phyloP scores from a whole-genome alignment of 495 filamentous ascomycete species.

The Aspergillus bertholletiae region DNA sequence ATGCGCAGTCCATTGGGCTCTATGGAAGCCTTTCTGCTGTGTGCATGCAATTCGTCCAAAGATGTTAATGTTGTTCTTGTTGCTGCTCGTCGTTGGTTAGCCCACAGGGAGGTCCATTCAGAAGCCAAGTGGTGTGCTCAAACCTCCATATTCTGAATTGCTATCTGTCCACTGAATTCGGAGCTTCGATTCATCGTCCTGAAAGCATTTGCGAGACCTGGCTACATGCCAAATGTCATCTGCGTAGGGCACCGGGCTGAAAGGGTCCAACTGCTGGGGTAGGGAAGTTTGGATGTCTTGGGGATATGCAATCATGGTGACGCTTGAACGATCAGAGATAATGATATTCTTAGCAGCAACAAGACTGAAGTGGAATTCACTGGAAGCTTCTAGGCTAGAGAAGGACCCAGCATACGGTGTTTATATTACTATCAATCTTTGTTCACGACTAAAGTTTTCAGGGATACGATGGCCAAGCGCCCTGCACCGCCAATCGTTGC shows the following conservation, averaged over 20 bases:
- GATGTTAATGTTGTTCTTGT: neutral
- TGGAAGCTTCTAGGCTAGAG: neutral
- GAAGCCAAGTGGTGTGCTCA: no score
- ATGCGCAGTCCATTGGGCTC: constrained; percentile 14
- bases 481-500: neutral
- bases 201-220: constrained; percentile 8
- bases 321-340: neutral
- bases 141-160: neutral
- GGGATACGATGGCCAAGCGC: neutral
- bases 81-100: neutral
- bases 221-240: constrained; percentile 7
- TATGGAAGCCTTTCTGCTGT: neutral
- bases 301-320: neutral
- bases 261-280: constrained; percentile 4
- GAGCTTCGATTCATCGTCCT: constrained; percentile 1
- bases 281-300: neutral
- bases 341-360: no score
- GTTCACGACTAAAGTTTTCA: neutral
- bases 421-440: no score
- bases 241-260: constrained; percentile 11
- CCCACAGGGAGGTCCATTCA: no score
- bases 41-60: neutral
- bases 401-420: neutral
- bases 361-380: neutral
- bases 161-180: constrained; percentile 13